phyloP scores from a whole-genome alignment of 305 asterid genomes.

The Fraxinus sp. region DNA sequence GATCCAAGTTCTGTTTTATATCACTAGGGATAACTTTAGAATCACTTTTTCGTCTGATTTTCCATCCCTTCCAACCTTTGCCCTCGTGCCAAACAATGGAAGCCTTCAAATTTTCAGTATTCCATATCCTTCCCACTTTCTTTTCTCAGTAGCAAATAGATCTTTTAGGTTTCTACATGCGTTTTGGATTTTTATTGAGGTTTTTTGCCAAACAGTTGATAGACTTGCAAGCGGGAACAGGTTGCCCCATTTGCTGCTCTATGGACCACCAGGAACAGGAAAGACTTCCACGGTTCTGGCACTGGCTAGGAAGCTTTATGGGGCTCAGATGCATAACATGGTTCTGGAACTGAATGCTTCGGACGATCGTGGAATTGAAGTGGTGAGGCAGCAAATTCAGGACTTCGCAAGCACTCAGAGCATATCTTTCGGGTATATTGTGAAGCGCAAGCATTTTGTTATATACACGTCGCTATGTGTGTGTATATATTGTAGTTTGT shows the following conservation, averaged over 20 bases:
- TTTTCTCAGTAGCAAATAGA: neutral
- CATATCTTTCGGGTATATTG: constrained; percentile 78
- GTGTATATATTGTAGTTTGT: neutral
- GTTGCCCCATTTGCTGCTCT: constrained; percentile 86
- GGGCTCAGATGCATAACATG: constrained; percentile 80
- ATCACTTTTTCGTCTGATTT: neutral
- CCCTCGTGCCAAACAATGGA: neutral
- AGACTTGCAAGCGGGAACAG: constrained; percentile 83
- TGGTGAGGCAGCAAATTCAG: constrained; percentile 97
- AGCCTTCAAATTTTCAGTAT: neutral
- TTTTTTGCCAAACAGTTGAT: constrained; percentile 59
- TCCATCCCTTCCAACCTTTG: neutral
- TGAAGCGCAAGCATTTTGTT: neutral
- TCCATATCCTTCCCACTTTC: neutral
- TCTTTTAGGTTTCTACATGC: constrained; percentile 3
- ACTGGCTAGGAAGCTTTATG: constrained; percentile 83
- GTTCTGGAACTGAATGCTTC: constrained; percentile 96
- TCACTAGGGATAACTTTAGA: neutral
- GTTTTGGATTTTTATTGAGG: neutral
- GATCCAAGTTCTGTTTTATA: neutral
- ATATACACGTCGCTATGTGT: neutral
- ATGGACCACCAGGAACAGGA: constrained; percentile 99
- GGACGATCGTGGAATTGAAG: constrained; percentile 94
- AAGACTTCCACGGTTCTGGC: constrained; percentile 95
- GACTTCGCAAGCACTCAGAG: constrained; percentile 98